Evolutionary conservation across 345 rosid genomes (phyloP), one percentile per base, ranked within the genome.

Genomic region (Syzygium oleosum): DNA sequence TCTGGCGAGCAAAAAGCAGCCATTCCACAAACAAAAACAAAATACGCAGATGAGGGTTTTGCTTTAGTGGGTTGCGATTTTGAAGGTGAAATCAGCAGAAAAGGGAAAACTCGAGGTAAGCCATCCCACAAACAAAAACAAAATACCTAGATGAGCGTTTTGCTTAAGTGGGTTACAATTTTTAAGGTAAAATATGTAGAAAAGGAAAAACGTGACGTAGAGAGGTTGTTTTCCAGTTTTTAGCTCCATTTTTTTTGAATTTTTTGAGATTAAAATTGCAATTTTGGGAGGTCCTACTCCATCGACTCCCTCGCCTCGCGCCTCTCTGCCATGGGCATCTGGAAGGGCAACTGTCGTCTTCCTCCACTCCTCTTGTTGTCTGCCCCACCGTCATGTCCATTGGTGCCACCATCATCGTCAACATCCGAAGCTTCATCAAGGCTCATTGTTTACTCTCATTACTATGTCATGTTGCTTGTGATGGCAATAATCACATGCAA

Each of bases 71-170:
- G 3, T 23, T 55, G 27, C 27, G 9, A 8, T 0, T 21, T 1
- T 0, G 0, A 55, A 11, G 5, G 59, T 0, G 5, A 55, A 55
- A 21, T 55, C 59, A 55, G 5, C 5, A 0, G 27, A 55, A 55
- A 8, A 1, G 59, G 27, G 27, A 55, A 55, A 22, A 38, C 41
- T 38, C 4, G 41, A 38, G 41, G 41, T 38, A 2, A 38, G 41
- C 41, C 4, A 38, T 38, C 41, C 41, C 41, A 38, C 41, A 38
- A 38, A 38, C 41, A 38, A 2, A 38, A 38, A 38, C 41, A 38
- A 38, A 38, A 38, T 38, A 38, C 41, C 41, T 38, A 38, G 41
- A 38, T 38, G 41, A 38, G 41, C 4, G 41, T 38, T 38, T 38
- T 38, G 41, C 41, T 38, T 38, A 38, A 38, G 41, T 38, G 41